Evolutionary conservation across 148 eudicot genomes (phyloP).

Genomic region (Amaranthus hypochondriacus): DNA sequence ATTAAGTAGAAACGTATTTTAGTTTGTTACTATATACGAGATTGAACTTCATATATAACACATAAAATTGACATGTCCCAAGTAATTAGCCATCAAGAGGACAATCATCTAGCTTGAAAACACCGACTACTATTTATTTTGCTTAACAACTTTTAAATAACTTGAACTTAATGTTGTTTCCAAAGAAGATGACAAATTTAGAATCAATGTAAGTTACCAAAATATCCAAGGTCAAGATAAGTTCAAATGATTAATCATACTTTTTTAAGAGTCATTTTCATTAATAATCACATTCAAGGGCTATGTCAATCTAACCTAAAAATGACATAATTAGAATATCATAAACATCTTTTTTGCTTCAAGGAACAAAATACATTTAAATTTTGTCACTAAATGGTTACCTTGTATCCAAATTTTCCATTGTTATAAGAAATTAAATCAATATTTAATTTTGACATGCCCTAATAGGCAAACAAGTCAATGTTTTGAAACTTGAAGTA

Average conservation of each 20-base stretch:
- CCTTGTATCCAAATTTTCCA: background rate
- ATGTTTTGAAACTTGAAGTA: background rate
- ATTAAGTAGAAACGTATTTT: too few species aligned
- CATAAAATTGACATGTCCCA: background rate
- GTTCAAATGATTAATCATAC: slow-evolving; percentile 3
- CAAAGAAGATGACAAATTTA: slow-evolving; percentile 6
- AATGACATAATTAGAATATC: background rate
- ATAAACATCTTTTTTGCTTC: slow-evolving; percentile 1
- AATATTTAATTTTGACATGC: background rate
- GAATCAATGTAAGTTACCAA: slow-evolving; percentile 11
- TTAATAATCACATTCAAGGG: background rate
- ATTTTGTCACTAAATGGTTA: background rate
- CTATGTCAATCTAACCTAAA: background rate
- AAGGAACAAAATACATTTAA: background rate
- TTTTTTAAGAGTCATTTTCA: background rate
- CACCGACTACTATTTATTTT: slow-evolving; percentile 12
- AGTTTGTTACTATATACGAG: too few species aligned
- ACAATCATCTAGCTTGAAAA: background rate
- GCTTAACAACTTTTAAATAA: background rate
- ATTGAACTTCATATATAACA: background rate
- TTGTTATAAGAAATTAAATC: background rate
- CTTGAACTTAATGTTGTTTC: background rate
- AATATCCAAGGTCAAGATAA: background rate
- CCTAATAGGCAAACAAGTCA: background rate
- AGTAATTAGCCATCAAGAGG: slow-evolving; percentile 3